phyloP scores from a whole-genome alignment of 23 red algal species.

The Gracilaria caudata region DNA sequence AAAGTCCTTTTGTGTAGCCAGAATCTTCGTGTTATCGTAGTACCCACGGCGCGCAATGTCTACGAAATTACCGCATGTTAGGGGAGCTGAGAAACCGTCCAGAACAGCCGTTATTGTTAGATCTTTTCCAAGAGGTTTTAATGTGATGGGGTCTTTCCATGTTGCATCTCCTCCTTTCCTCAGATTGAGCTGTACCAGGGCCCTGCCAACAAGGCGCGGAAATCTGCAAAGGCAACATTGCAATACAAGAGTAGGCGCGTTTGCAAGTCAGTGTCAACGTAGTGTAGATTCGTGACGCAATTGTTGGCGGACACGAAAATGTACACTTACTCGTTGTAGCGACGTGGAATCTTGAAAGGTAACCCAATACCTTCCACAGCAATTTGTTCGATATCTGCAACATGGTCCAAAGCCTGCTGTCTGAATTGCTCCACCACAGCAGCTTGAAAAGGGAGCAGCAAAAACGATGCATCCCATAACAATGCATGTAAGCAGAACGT shows the following conservation, averaged over 20 bases:
- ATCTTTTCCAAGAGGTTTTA: constrained; percentile 48
- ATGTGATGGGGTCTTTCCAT: constrained; percentile 2
- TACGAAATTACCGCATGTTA: constrained; percentile 91
- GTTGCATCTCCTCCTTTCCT: constrained; percentile 46
- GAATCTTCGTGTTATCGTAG: constrained; percentile 78
- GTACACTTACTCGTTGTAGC: constrained; percentile 70
- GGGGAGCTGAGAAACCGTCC: constrained; percentile 95
- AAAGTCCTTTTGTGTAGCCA: constrained; percentile 58
- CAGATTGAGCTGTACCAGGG: constrained; percentile 74
- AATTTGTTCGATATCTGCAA: constrained; percentile 70
- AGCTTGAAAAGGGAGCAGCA: neutral
- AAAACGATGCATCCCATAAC: neutral
- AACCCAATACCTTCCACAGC: constrained; percentile 68
- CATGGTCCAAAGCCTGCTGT: constrained; percentile 50
- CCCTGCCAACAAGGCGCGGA: constrained; percentile 88
- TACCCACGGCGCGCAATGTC: constrained; percentile 90
- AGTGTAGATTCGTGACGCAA: no score
- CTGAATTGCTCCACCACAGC: constrained; percentile 38
- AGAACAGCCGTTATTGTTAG: constrained; percentile 72
- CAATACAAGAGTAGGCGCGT: neutral
- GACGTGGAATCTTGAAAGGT: constrained; percentile 85
- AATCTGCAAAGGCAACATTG: constrained; percentile 14
- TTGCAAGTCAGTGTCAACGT: neutral
- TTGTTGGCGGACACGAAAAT: neutral
- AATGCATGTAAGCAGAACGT: neutral